A percentile compares a stretch with the other conserved stretches of the same genome.
phyloP scores from a whole-genome alignment of 164 flowering plant species.

The Protea cynaroides region DNA sequence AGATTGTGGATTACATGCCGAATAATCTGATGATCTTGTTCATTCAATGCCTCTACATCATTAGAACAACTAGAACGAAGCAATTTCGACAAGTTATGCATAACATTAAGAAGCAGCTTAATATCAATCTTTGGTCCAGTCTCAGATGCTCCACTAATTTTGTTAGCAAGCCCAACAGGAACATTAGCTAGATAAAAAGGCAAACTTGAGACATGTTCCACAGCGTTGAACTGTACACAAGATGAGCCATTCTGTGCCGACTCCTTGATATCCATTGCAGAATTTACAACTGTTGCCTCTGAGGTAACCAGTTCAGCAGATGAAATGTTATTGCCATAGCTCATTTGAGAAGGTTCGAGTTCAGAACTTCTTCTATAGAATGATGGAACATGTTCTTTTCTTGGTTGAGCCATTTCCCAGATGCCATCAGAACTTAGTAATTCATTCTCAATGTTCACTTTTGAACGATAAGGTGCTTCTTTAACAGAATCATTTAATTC shows the following conservation, averaged over 20 bases:
- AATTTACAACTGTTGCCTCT: constrained; percentile 7
- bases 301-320: constrained; percentile 6
- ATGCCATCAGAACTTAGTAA: constrained; percentile 15
- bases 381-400: constrained; percentile 7
- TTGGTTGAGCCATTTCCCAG: background rate
- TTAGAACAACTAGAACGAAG: constrained; percentile 30
- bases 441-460: constrained; percentile 7
- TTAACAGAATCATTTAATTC: constrained; percentile 13
- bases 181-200: constrained; percentile 16
- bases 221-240: constrained; percentile 11
- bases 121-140: constrained; percentile 22
- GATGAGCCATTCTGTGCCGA: constrained; percentile 17
- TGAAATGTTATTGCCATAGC: constrained; percentile 6
- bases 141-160: constrained; percentile 10
- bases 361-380: constrained; percentile 11
- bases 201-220: constrained; percentile 7
- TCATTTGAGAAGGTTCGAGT: constrained; percentile 7
- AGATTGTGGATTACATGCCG: constrained; percentile 36
- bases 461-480: constrained; percentile 6
- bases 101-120: constrained; percentile 27
- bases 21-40: constrained; percentile 32
- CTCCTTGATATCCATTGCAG: constrained; percentile 4
- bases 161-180: constrained; percentile 13
- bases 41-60: constrained; percentile 23
- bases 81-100: constrained; percentile 47